Percentiles rank a stretch among this genome's conserved stretches.
These are phyloP conservation scores for Paramecium caudatum DNA, from an alignment of 73 alveolate genomes.

Conservation along the genomic window DNA sequence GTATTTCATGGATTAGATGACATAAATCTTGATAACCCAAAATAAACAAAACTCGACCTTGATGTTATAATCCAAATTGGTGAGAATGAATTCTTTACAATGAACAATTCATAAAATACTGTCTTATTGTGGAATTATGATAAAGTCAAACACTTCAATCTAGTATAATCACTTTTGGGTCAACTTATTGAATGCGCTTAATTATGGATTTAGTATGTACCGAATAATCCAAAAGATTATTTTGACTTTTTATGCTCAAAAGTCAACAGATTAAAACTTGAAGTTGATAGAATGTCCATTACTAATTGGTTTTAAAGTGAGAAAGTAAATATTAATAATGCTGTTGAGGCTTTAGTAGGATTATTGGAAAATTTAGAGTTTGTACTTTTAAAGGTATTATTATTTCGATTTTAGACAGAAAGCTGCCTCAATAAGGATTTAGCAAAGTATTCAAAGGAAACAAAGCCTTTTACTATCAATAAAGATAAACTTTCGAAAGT, in stretches of 20 bases:
- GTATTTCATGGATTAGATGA: conserved; percentile 65
- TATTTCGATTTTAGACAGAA: not conserved
- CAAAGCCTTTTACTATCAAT: not conserved
- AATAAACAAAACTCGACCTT: conserved; percentile 17
- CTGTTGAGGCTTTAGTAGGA: not conserved
- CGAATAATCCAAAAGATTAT: conserved; percentile 29
- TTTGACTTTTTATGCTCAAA: conserved; percentile 18
- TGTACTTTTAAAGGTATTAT: not conserved
- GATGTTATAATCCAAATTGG: conserved; percentile 23
- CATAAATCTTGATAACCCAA: conserved; percentile 54
- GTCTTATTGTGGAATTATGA: conserved; percentile 37
- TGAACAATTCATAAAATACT: not conserved
- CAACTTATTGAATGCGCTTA: not conserved
- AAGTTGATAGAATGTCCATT: not conserved
- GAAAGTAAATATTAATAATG: not conserved
- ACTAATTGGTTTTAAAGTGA: conserved; percentile 22
- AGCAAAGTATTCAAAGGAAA: not conserved
- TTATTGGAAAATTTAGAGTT: not conserved
- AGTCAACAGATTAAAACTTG: not conserved
- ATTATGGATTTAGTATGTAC: conserved; percentile 43
- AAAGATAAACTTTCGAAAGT: conserved; percentile 37
- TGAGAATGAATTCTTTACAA: conserved; percentile 15
- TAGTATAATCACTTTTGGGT: not conserved
- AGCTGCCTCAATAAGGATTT: conserved; percentile 13
- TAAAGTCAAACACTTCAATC: conserved; percentile 34